Base-by-base conservation (phyloP, 129 eudicot species). In the Flaveria robusta region DNA sequence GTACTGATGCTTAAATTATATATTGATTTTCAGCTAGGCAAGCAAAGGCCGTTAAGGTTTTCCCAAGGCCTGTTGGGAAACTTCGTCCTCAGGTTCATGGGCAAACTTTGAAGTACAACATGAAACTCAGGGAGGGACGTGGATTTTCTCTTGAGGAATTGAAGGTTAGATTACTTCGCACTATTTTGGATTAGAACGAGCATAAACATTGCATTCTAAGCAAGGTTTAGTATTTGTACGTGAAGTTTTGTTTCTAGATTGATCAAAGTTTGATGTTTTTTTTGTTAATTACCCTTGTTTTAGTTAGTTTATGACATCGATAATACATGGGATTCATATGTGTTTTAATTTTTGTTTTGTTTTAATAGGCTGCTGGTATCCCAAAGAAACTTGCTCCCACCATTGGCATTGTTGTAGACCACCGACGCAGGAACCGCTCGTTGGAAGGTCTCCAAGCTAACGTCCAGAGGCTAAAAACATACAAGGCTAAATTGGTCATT, bases 131-230 rank as follows among this genome's bases (percentile, higher is more conserved):
- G 79, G 93, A 90, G 78, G 93, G 97, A 1, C 83, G 88, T 31
- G 97, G 94, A 51, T 91, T 91, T 58, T 88, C 97, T 55, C 87
- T 88, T 26, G 97, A 88, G 74, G 97, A 91, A 75, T 91, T 91
- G 9, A 83, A 88, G 97, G 93, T 91, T 22, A 5, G 64, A 20
- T 2, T 31, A 26, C 7, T 27, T 60, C 39, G 13, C 19, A 3
- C 34, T 74, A 2, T 22, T 39, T 27, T 10, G 39, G 26, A 12
- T 59, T 26, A 27, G 12, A 12, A 3, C 0, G 15, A 7, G 5
- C 23, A 55, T 55, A 55, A 8, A 19, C 4, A 5, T 19, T 19
- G 27, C 62, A n/a, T n/a, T n/a, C n/a, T n/a, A n/a, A n/a, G n/a
- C n/a, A n/a, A n/a, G n/a, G n/a, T n/a, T n/a, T n/a, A 2, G 8